Base-by-base conservation (phyloP, 352 stramenopile genomes). In the Salisapilia sapeloensis region DNA sequence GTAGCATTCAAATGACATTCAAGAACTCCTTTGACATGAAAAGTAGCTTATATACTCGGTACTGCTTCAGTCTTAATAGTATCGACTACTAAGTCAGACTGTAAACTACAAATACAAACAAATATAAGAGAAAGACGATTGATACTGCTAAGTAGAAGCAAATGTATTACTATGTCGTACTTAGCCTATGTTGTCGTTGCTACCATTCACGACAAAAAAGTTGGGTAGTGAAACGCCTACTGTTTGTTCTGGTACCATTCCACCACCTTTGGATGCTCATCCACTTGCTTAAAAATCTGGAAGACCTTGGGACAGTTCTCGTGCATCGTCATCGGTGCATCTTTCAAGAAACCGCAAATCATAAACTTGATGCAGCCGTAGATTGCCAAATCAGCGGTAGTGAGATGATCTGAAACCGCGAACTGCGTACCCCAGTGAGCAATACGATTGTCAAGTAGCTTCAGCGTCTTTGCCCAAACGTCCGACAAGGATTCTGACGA, bases 321-420 rank as follows among this genome's bases (percentile, higher is more conserved):
- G 5, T 54, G 37, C 6, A 56, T 26, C 11, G 40, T 36, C 0
- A 38, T 35, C 0, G 55, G 56, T 3, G 67, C 39, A 18, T 50
- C 57, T 20, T 38, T 31, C 1, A 42, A 26, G 24, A 33, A 24
- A 11, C 52, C 46, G 25, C 40, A 61, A 24, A 53, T 53, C 17
- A 71, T 45, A 6, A 53, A 53, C 30, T 52, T 42, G 26, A 76
- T 13, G 6, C 69, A 31, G 13, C 46, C 40, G 33, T 62, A 70
- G 20, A 82, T 49, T 4, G 50, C 60, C 3, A 82, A 37, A 23
- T 81, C 65, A 0, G 59, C 61, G 4, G 71, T 29, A 1, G 59
- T 74, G 9, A 78, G 28, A 4, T 42, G 26, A 19, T 49, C 32
- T 9, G 49, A 44, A 13, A 65, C 41, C 5, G 46, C 38, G 32